These are phyloP conservation scores for Trichoderma asperelloides DNA, from an alignment of 495 filamentous ascomycete species.

Conservation along the genomic window DNA sequence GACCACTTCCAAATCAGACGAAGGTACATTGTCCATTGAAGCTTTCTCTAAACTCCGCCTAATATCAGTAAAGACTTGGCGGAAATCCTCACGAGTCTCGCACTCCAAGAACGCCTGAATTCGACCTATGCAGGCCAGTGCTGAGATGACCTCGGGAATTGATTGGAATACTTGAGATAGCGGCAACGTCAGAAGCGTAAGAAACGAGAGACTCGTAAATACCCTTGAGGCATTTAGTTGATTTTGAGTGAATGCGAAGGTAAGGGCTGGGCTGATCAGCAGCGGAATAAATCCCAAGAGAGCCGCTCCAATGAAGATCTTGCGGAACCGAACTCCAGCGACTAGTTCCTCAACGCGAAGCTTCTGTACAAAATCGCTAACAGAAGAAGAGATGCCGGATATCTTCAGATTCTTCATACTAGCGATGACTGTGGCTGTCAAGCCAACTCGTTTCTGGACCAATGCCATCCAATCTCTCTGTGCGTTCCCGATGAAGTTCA, in stretches of 20 bases:
- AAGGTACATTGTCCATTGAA: no score
- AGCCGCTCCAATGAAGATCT: conserved; percentile 23
- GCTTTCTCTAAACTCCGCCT: no score
- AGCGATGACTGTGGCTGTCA: conserved; percentile 41
- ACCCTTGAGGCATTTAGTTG: conserved; percentile 37
- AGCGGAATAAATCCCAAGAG: conserved; percentile 39
- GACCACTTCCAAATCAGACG: no score
- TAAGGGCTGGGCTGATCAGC: conserved; percentile 28
- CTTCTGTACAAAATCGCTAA: conserved; percentile 35
- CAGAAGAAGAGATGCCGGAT: conserved; percentile 36
- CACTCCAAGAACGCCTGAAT: conserved; percentile 48
- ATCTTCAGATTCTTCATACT: conserved; percentile 52
- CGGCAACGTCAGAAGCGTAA: conserved; percentile 47
- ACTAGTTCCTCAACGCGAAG: conserved; percentile 44
- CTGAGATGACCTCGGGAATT: conserved; percentile 40
- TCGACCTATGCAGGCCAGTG: conserved; percentile 45
- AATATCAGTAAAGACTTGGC: neutral
- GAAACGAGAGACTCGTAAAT: conserved; percentile 50
- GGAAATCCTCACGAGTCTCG: conserved; percentile 17
- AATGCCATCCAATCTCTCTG: conserved; percentile 39
- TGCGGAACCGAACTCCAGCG: conserved; percentile 45
- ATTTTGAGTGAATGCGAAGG: conserved; percentile 29
- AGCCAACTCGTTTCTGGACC: conserved; percentile 37
- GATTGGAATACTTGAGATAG: conserved; percentile 44
- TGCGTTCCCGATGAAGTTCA: conserved; percentile 29